Percentiles rank a stretch among this genome's conserved stretches.
Evolutionary conservation across 169 alveolate genomes (phyloP).

Genomic region (Theileria luwenshuni): DNA sequence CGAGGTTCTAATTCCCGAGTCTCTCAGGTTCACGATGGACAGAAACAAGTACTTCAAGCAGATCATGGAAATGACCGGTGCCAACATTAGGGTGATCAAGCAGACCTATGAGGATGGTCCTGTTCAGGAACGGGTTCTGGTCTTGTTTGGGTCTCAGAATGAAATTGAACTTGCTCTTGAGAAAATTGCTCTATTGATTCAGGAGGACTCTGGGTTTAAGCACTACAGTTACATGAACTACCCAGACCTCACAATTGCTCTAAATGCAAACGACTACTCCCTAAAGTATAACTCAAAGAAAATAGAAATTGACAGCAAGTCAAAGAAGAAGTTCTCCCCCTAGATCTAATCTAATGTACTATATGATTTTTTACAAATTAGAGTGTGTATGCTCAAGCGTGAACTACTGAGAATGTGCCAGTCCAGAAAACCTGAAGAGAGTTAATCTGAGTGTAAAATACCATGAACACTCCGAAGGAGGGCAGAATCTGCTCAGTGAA

Average conservation of each 20-base stretch:
- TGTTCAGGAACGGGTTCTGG: slow-evolving; percentile 49
- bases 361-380: too few relatives aligned
- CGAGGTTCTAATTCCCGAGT: slow-evolving; percentile 38
- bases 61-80: slow-evolving; percentile 45
- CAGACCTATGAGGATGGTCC: slow-evolving; percentile 50
- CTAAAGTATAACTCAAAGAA: slow-evolving; percentile 12
- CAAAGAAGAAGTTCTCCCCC: slow-evolving; percentile 2
- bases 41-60: slow-evolving; percentile 45
- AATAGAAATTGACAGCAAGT: slow-evolving; percentile 2
- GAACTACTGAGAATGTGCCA: slow-evolving; percentile 38
- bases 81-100: slow-evolving; percentile 44
- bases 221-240: slow-evolving; percentile 45
- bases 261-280: slow-evolving; percentile 22
- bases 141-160: slow-evolving; percentile 34
- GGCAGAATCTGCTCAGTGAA: slow-evolving; percentile 40
- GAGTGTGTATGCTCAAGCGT: too few relatives aligned
- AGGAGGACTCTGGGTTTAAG: slow-evolving; percentile 30
- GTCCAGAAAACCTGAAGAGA: slow-evolving; percentile 51
- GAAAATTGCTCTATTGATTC: slow-evolving; percentile 40
- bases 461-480: slow-evolving; percentile 50
- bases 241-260: slow-evolving; percentile 45
- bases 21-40: slow-evolving; percentile 40
- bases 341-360: too few relatives aligned
- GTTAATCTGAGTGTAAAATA: not conserved
- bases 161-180: slow-evolving; percentile 39